Percentiles rank a stretch among this genome's conserved stretches.
Conservation (phyloP, 2,329 filamentous ascomycete species). For the Aspergillus nomiae region DNA sequence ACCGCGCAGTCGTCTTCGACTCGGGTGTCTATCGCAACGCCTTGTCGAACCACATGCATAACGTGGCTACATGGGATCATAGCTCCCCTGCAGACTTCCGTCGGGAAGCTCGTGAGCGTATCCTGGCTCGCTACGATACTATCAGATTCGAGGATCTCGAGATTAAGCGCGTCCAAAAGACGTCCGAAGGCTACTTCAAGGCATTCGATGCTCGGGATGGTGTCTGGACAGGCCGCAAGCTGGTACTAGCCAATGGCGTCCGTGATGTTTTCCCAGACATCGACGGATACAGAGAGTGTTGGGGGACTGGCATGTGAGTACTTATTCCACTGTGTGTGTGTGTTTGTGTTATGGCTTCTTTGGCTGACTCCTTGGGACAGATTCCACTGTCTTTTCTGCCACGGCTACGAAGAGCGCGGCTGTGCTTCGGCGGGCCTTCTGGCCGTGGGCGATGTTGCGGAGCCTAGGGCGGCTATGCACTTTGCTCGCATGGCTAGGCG, state of each 20-base stretch:
- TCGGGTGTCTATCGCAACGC: constrained; percentile 48
- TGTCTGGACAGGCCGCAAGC: constrained; percentile 52
- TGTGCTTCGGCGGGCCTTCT: not conserved
- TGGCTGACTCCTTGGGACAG: not conserved
- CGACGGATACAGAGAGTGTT: constrained; percentile 58
- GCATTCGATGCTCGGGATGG: constrained; percentile 46
- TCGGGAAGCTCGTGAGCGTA: not conserved
- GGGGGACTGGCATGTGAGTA: constrained; percentile 53
- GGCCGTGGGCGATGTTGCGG: not conserved
- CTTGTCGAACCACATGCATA: constrained; percentile 50
- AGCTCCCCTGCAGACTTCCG: constrained; percentile 32
- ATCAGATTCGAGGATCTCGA: not conserved
- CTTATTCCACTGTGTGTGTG: not conserved
- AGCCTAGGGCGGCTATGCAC: not conserved
- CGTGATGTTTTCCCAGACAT: constrained; percentile 55
- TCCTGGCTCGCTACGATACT: not conserved
- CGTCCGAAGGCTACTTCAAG: constrained; percentile 33
- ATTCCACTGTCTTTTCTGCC: not conserved
- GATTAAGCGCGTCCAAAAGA: not conserved
- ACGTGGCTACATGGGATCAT: constrained; percentile 43
- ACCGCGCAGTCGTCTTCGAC: constrained; percentile 49
- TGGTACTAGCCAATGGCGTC: constrained; percentile 59
- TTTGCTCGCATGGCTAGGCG: not conserved
- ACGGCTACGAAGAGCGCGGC: not conserved
- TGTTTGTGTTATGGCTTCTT: too few species aligned